Percentiles rank a stretch among this genome's conserved stretches.
Evolutionary conservation across 1,284 basidiomycete genomes (phyloP).

Genomic region (Leccinum ponderosum): DNA sequence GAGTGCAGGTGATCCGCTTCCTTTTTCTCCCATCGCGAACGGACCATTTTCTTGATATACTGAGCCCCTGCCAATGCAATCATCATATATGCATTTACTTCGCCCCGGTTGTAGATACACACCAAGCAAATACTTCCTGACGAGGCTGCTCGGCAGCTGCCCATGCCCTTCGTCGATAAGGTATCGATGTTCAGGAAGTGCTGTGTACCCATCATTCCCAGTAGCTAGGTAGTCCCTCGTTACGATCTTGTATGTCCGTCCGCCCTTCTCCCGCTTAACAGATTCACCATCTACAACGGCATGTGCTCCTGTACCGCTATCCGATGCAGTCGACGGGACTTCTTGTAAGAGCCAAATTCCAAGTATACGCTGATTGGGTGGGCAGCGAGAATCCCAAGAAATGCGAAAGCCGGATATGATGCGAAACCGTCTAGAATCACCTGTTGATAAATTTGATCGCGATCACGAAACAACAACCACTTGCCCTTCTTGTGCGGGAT

Average conservation of each 20-base stretch:
- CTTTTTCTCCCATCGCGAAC: slow-evolving; percentile 30
- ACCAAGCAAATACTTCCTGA: slow-evolving; percentile 88
- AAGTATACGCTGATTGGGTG: slow-evolving; percentile 70
- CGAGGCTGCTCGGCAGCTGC: slow-evolving; percentile 77
- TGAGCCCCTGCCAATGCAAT: slow-evolving; percentile 50
- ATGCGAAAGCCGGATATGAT: slow-evolving; percentile 85
- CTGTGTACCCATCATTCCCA: slow-evolving; percentile 80
- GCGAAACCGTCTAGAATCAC: slow-evolving; percentile 73
- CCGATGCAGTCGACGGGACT: slow-evolving; percentile 35
- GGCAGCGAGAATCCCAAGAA: slow-evolving; percentile 80
- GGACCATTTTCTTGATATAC: slow-evolving; percentile 63
- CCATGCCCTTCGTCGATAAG: slow-evolving; percentile 87
- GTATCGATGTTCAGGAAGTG: slow-evolving; percentile 66
- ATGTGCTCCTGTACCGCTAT: no score
- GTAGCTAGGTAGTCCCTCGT: slow-evolving; percentile 77
- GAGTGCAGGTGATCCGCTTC: slow-evolving; percentile 36
- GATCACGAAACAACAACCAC: slow-evolving; percentile 15
- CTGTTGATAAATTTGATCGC: slow-evolving; percentile 3
- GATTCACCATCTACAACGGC: slow-evolving; percentile 48
- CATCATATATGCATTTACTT: not conserved
- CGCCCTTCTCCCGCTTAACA: slow-evolving; percentile 54
- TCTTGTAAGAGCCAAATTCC: slow-evolving; percentile 67
- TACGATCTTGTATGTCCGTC: slow-evolving; percentile 72
- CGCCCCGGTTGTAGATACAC: slow-evolving; percentile 19
- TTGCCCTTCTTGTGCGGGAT: slow-evolving; percentile 93